Percentiles rank a stretch among this genome's conserved stretches.
Evolutionary conservation across 768 basidiomycete genomes (phyloP).

Genomic region (Dacryopinax primogenitus): DNA sequence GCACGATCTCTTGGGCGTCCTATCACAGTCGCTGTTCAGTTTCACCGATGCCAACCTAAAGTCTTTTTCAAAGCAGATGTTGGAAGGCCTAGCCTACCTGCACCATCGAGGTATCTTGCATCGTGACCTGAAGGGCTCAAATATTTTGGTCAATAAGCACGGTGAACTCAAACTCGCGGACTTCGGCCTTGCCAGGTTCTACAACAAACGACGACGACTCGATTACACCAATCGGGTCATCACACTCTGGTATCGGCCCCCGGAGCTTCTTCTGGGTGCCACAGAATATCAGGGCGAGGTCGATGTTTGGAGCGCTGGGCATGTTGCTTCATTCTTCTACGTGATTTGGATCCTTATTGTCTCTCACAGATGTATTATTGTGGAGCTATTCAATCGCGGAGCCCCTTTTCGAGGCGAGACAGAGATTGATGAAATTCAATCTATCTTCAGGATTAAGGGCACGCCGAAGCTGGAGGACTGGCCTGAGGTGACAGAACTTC

Average conservation of each 20-base stretch:
- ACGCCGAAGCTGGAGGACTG: conserved; percentile 75
- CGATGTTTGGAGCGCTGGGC: conserved; percentile 99
- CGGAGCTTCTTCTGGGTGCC: conserved; percentile 86
- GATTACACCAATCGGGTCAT: conserved; percentile 99
- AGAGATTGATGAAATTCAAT: conserved; percentile 93
- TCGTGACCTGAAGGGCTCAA: conserved; percentile 97
- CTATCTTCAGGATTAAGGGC: conserved; percentile 80
- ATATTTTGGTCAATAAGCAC: conserved; percentile 81
- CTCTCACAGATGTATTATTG: conserved; percentile 95
- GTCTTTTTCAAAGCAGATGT: conserved; percentile 91
- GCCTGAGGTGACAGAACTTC: conserved; percentile 68
- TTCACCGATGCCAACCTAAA: conserved; percentile 86
- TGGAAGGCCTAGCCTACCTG: conserved; percentile 83
- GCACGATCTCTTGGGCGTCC: conserved; percentile 88
- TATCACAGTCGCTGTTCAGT: conserved; percentile 77
- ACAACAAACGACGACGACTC: conserved; percentile 73
- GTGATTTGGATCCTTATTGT: not conserved
- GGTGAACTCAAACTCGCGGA: conserved; percentile 94
- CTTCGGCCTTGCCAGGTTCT: conserved; percentile 94
- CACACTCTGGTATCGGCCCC: conserved; percentile 95
- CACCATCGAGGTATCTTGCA: conserved; percentile 95
- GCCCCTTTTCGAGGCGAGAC: conserved; percentile 97
- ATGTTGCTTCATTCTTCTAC: conserved; percentile 21
- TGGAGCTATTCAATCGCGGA: conserved; percentile 89
- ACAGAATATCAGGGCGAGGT: conserved; percentile 95